Conservation (phyloP, 106 monocot species). For the Acorus gramineus region DNA sequence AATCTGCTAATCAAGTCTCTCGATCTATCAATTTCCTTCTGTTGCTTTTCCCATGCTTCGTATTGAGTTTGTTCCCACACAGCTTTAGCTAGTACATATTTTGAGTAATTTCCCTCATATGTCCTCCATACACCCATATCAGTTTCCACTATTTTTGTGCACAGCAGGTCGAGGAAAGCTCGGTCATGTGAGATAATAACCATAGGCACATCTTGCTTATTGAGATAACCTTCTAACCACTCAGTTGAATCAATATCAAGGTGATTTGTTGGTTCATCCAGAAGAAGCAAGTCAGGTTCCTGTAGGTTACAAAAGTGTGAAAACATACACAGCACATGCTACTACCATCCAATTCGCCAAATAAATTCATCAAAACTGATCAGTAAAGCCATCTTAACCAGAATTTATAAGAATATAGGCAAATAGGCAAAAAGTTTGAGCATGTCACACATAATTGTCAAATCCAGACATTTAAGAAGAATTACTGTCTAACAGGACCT, state of each 20-base stretch:
- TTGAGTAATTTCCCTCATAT: slow-evolving; percentile 85
- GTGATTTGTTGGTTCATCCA: slow-evolving; percentile 98
- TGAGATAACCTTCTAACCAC: slow-evolving; percentile 89
- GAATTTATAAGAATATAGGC: too few relatives aligned
- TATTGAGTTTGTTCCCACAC: slow-evolving; percentile 71
- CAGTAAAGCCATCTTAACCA: too few relatives aligned
- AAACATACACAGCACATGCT: too few relatives aligned
- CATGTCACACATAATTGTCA: too few relatives aligned
- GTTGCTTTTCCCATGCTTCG: slow-evolving; percentile 96
- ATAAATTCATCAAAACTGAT: too few relatives aligned
- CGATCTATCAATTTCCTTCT: slow-evolving; percentile 91
- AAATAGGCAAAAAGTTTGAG: too few relatives aligned
- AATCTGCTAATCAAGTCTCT: slow-evolving; percentile 87
- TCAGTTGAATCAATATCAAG: slow-evolving; percentile 98
- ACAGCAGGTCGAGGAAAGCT: slow-evolving; percentile 86
- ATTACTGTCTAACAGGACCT: too few relatives aligned
- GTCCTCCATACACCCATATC: slow-evolving; percentile 93
- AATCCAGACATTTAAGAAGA: too few relatives aligned
- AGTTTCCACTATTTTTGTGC: slow-evolving; percentile 95
- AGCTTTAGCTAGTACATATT: slow-evolving; percentile 71
- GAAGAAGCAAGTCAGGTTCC: slow-evolving; percentile 96
- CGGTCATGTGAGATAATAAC: slow-evolving; percentile 98
- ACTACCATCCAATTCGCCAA: too few relatives aligned
- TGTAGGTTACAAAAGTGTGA: slow-evolving; percentile 14
- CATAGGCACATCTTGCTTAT: slow-evolving; percentile 87